Base-by-base conservation (phyloP, 768 basidiomycete species). In the Brasilioporus rufonigricans region DNA sequence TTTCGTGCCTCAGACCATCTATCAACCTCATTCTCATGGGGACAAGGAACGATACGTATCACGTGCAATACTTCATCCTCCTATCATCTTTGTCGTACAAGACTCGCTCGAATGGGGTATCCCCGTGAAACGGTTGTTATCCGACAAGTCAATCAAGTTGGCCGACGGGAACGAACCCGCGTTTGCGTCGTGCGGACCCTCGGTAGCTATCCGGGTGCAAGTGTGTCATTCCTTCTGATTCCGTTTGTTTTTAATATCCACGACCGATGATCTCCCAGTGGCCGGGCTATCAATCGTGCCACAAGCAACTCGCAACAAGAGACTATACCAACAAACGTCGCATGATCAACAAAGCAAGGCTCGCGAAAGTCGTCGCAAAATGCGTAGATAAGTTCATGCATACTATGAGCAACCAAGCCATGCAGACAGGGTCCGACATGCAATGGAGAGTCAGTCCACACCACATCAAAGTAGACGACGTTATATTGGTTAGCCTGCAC, bases 221-320 rank as follows among this genome's bases (percentile, higher is more conserved):
- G 87, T 87, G 32, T 2, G 44, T 51, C 64, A 4, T 1, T 1
- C 33, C 43, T 54, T 41, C 27, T 44, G n/a, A 10, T 9, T 11
- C 8, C 6, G 7, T 45, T 9, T n/a, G n/a, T 14, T 2, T 21
- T 23, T n/a, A 16, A 18, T 19, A 2, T 47, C 33, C 1, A 18
- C 26, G 24, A 24, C 4, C 38, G 29, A 56, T 19, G 6, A 9
- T 24, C n/a, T 23, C 33, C 16, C 56, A 89, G 87, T 90, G 88
- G 88, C 87, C 86, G 18, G 87, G 87, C 2, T 89, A 89, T 63
- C 74, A 76, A 39, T 80, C 81, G 48, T 87, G 82, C 82, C 84
- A 81, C 56, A 76, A 83, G 49, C 87, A 87, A 64, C 86, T 89
- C 60, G 80, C 83, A 4, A 88, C 87, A 3, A 82, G 79, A 63